A percentile compares a stretch with the other conserved stretches of the same genome.
These are phyloP conservation scores for Corynascus novoguineensis DNA, from an alignment of 495 filamentous ascomycete genomes.

Conservation along the genomic window DNA sequence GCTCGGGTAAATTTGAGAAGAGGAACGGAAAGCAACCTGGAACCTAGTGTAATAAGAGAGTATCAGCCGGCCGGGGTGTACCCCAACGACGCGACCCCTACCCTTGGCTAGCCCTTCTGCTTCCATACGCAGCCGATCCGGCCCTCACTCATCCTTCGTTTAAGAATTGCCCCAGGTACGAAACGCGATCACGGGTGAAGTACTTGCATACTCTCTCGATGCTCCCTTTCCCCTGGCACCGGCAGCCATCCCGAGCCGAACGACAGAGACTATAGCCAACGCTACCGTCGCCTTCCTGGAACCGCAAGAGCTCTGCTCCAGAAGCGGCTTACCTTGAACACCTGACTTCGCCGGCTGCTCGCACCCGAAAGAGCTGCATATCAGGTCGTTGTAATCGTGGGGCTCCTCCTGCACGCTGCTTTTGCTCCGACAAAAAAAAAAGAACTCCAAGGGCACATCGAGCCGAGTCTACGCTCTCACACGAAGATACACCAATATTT, in stretches of 20 bases:
- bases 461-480: not conserved
- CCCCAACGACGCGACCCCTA: conserved; percentile 13
- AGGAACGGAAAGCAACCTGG: too few species aligned
- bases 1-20: conserved; percentile 19
- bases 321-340: conserved; percentile 2
- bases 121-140: not conserved
- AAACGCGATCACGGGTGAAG: not conserved
- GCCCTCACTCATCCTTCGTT: not conserved
- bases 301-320: not conserved
- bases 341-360: conserved; percentile 5
- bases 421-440: not conserved
- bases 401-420: conserved; percentile 2
- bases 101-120: conserved; percentile 2
- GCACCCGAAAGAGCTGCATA: conserved; percentile 11
- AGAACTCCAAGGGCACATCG: not conserved
- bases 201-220: not conserved
- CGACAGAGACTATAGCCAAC: conserved; percentile 1
- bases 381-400: conserved; percentile 13
- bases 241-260: not conserved
- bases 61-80: conserved; percentile 11
- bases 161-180: not conserved
- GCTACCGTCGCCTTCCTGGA: conserved; percentile 5
- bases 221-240: not conserved
- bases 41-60: not conserved
- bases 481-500: too few species aligned